Base-by-base conservation (phyloP, 2,329 filamentous ascomycete species). In the Cercospora sp. region DNA sequence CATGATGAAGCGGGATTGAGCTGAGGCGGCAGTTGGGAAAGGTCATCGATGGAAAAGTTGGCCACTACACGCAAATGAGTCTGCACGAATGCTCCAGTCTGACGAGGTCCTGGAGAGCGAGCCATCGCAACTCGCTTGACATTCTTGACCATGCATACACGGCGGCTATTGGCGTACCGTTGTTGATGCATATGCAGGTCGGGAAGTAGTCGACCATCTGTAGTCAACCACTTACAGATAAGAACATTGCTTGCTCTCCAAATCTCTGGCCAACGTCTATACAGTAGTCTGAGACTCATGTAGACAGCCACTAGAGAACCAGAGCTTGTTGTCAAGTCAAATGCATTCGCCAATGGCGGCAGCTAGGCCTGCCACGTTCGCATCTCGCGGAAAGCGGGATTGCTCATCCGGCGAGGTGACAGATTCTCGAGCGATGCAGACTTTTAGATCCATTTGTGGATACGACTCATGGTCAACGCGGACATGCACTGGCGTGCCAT, bases 381-480 rank as follows among this genome's bases (percentile, higher is more conserved):
- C 62, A 30, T 39, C 20, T 42, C 62, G 62, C 28, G 31, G 62
- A 26, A 45, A 36, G 13, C 53, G 31, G 53, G 33, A 30, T 20
- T 6, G 42, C 18, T n/a, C 23, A 45, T 59, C 26, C 51, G 33
- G 8, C 12, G 33, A 33, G 23, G 30, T 23, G 20, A 39, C 13
- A 53, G 42, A 20, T 39, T 33, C 30, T 64, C 26, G 5, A 42
- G 26, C 23, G 51, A 42, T 10, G 18, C 23, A 23, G 30, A 26
- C 13, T 28, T 42, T 42, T 23, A 59, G 55, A 2, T 16, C 30
- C 18, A 18, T 33, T 20, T 23, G 42, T 30, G 30, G 16, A 53
- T 64, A 51, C 62, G 53, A 64, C 18, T 64, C 62, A 58, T 64
- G 51, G 30, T 26, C 53, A n/a, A 48, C 36, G 53, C 33, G 28